These are phyloP conservation scores for Falciphora oryzae DNA, from an alignment of 2,329 filamentous ascomycete species.

Conservation along the genomic window DNA sequence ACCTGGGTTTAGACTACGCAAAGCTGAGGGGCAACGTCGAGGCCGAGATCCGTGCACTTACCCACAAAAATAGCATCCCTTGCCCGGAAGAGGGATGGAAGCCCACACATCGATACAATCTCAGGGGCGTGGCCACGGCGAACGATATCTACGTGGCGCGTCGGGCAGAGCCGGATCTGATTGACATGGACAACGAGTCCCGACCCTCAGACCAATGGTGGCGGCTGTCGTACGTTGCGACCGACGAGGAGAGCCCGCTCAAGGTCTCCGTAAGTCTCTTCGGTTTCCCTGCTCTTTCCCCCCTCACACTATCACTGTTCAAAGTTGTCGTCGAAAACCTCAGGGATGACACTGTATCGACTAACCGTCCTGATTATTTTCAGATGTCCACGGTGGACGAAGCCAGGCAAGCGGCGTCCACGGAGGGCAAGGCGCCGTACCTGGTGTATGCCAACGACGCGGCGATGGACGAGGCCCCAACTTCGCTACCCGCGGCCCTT, in stretches of 20 bases:
- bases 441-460: slow-evolving; percentile 26
- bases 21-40: slow-evolving; percentile 11
- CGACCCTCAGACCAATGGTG: slow-evolving; percentile 24
- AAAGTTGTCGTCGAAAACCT: too few species aligned
- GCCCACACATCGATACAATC: slow-evolving; percentile 22
- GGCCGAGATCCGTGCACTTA: slow-evolving; percentile 4
- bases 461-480: slow-evolving; percentile 19
- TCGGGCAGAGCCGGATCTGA: slow-evolving; percentile 17
- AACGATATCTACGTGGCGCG: slow-evolving; percentile 24
- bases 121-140: slow-evolving; percentile 25
- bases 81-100: slow-evolving; percentile 18
- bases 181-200: slow-evolving; percentile 15
- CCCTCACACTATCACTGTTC: slow-evolving; percentile 9
- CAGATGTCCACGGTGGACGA: slow-evolving; percentile 12
- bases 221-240: slow-evolving; percentile 17
- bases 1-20: slow-evolving; percentile 5
- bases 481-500: slow-evolving; percentile 22
- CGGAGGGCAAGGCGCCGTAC: slow-evolving; percentile 17
- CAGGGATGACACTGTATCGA: too few species aligned
- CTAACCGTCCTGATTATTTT: background rate
- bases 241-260: slow-evolving; percentile 15
- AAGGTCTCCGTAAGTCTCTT: slow-evolving; percentile 16
- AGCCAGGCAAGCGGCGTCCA: slow-evolving; percentile 17
- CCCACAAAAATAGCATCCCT: slow-evolving; percentile 16
- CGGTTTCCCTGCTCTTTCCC: background rate